Base-by-base conservation (phyloP, 148 eudicot species). In the Silene latifolia region DNA sequence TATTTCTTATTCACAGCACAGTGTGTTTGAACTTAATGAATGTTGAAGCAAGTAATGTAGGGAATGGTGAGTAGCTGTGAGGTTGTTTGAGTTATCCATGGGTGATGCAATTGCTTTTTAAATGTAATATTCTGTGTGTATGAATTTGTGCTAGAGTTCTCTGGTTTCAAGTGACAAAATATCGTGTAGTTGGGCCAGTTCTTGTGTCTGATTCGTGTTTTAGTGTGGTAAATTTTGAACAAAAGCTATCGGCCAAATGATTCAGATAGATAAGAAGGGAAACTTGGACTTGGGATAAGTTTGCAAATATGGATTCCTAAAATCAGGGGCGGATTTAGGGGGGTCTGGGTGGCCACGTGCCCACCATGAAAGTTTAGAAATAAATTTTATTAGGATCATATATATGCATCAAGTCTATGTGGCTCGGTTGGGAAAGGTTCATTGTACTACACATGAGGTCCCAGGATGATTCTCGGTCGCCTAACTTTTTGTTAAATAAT, bases 41-140 rank as follows among this genome's bases (percentile, higher is more conserved):
- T 71, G 56, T 12, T 63, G 74, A 35, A 69, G 46, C 46, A 13
- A 23, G 51, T 74, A 63, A 74, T 61, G 39, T 69, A n/a, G 25
- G 73, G 42, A 56, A 65, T 23, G 69, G 63, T 56, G 29, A 27
- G 14, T 59, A 24, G 42, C 42, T 18, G 54, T 24, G 23, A 53
- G 75, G 75, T 58, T 57, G 44, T 53, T 21, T 76, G 47, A 67
- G 61, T 42, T 8, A 12, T 19, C 27, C 23, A 27, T 59, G 27
- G 10, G 13, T 4, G 62, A 72, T 25, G 39, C 62, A 29, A 63
- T 62, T 24, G 17, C 70, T 39, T 67, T 67, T 35, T 0, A 47
- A 32, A 8, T 67, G 24, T 32, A 67, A 35, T 47, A 14, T 11
- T 69, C 19, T n/a, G 25, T 25, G 61, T 51, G 44, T 70, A 72